Evolutionary conservation across 345 rosid species (phyloP).

Genomic region (Brassica nigra): DNA sequence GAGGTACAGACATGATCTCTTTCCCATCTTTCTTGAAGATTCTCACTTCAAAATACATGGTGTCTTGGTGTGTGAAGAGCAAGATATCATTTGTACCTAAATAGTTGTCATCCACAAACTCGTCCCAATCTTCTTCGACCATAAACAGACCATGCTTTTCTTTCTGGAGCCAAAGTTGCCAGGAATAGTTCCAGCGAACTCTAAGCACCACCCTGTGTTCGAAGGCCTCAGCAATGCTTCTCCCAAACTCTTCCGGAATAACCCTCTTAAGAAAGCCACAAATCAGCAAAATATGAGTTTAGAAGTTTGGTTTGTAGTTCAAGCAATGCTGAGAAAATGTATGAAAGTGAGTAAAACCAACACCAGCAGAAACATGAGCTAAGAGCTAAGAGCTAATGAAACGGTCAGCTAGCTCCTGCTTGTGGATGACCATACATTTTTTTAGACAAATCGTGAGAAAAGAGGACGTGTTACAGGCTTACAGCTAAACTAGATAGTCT

Average conservation of each 20-base stretch:
- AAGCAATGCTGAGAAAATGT: background rate
- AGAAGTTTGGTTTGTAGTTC: background rate
- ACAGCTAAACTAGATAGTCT: too few species aligned
- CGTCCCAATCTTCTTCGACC: slow-evolving; percentile 34
- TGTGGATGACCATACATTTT: background rate
- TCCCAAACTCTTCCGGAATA: slow-evolving; percentile 32
- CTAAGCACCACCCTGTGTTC: slow-evolving; percentile 27
- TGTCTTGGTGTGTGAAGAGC: slow-evolving; percentile 24
- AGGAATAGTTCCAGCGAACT: slow-evolving; percentile 33
- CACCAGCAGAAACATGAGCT: background rate
- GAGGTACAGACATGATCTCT: slow-evolving; percentile 2
- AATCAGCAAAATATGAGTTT: background rate
- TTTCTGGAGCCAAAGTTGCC: slow-evolving; percentile 29
- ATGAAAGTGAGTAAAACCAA: background rate
- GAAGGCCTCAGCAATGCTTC: background rate
- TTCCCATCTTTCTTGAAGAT: slow-evolving; percentile 15
- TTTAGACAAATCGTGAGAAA: background rate
- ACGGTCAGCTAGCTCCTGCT: background rate
- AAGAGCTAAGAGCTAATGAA: background rate
- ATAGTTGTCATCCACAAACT: slow-evolving; percentile 33
- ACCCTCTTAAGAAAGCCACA: slow-evolving; percentile 15
- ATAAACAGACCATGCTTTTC: slow-evolving; percentile 20
- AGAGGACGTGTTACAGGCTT: background rate
- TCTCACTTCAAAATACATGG: background rate
- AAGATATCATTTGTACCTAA: slow-evolving; percentile 2